Percentiles rank a stretch among this genome's conserved stretches.
These are phyloP conservation scores for Haplosporangium sp. DNA, from an alignment of 371 early-diverging fungal genomes.

Conservation along the genomic window DNA sequence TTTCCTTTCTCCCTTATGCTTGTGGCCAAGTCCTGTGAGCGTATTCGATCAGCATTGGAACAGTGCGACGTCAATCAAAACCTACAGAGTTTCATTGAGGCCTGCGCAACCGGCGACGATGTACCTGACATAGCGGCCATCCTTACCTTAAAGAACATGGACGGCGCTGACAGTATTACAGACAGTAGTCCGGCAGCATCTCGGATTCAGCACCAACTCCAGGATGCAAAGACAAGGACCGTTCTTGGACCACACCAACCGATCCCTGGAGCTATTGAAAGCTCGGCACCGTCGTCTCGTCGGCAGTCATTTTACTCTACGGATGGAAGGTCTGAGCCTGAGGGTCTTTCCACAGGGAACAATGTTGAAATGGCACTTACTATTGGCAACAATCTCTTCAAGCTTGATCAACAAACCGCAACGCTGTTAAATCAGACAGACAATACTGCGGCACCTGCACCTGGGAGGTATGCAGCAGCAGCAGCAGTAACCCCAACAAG, in stretches of 20 bases:
- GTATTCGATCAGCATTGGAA: constrained; percentile 76
- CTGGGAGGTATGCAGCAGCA: constrained; percentile 47
- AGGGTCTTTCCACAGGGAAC: not conserved
- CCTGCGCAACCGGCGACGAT: constrained; percentile 76
- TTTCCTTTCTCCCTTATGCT: too few species aligned
- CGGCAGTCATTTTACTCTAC: constrained; percentile 25
- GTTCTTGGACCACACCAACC: constrained; percentile 58
- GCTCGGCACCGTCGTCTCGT: constrained; percentile 20
- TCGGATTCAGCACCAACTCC: not conserved
- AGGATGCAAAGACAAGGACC: constrained; percentile 55
- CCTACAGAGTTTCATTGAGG: constrained; percentile 75
- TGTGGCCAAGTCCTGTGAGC: constrained; percentile 73
- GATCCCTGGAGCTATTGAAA: constrained; percentile 51
- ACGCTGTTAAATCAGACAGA: constrained; percentile 15
- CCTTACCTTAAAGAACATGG: not conserved
- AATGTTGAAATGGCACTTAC: constrained; percentile 64
- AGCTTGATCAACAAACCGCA: constrained; percentile 57
- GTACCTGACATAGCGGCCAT: constrained; percentile 58
- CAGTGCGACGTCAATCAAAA: constrained; percentile 77
- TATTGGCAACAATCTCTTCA: constrained; percentile 66
- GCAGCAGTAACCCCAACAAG: constrained; percentile 1
- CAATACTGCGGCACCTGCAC: constrained; percentile 7
- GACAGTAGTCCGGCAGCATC: not conserved
- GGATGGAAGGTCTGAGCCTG: constrained; percentile 13
- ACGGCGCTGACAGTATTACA: not conserved